These are phyloP conservation scores for Dactylonectria macrodidyma DNA, from an alignment of 2,329 filamentous ascomycete genomes.

Conservation along the genomic window DNA sequence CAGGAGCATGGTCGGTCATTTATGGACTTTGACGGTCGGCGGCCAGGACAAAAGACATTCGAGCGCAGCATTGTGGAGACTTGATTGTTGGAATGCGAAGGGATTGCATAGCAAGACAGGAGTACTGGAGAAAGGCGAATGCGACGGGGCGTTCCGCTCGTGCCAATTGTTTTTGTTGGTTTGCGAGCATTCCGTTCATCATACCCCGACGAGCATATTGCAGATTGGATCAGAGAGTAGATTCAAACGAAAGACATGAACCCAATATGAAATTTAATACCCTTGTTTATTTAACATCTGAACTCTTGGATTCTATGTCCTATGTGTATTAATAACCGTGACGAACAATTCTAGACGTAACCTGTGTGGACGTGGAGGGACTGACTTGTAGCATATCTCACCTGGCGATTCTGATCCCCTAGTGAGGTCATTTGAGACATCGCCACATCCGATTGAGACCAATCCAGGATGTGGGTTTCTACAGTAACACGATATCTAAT, in stretches of 20 bases:
- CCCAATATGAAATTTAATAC: constrained; percentile 42
- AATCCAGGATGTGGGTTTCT: neutral
- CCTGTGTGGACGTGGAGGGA: neutral
- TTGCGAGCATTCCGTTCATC: constrained; percentile 49
- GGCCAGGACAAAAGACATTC: constrained; percentile 40
- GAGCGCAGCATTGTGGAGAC: constrained; percentile 46
- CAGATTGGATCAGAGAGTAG: constrained; percentile 47
- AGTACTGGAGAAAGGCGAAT: constrained; percentile 46
- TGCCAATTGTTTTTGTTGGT: constrained; percentile 43
- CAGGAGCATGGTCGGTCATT: constrained; percentile 40
- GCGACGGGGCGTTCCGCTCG: constrained; percentile 36
- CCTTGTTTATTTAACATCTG: neutral
- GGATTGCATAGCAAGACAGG: constrained; percentile 51
- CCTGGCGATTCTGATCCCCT: neutral
- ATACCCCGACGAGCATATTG: constrained; percentile 48
- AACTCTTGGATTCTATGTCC: neutral
- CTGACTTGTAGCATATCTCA: too few relatives aligned
- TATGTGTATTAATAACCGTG: neutral
- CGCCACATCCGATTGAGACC: neutral
- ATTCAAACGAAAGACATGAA: constrained; percentile 47
- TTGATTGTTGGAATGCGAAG: constrained; percentile 50
- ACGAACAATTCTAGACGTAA: neutral
- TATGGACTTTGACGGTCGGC: constrained; percentile 36
- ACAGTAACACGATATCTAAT: neutral
- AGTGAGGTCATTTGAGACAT: neutral